Percentiles rank a stretch among this genome's conserved stretches.
Conservation (phyloP, 257 asterid species). For the Ocimum tenuiflorum region DNA sequence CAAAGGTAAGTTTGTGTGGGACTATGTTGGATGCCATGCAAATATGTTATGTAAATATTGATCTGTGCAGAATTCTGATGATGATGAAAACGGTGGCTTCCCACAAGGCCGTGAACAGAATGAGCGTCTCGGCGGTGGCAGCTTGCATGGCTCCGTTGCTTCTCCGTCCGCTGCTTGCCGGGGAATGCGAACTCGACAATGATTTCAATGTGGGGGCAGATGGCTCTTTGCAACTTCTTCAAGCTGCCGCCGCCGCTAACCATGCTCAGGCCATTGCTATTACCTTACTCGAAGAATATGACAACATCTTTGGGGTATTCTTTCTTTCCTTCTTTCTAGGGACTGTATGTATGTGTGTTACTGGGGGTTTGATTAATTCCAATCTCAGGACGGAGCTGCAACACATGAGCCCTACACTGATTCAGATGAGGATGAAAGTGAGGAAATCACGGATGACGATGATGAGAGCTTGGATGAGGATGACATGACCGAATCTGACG, state of each 20-base stretch:
- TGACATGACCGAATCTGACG: slow-evolving; percentile 45
- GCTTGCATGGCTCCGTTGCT: slow-evolving; percentile 99
- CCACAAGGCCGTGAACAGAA: slow-evolving; percentile 67
- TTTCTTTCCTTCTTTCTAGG: too few relatives aligned
- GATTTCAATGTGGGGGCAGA: slow-evolving; percentile 74
- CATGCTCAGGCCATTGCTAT: slow-evolving; percentile 97
- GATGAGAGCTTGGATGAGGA: slow-evolving; percentile 54
- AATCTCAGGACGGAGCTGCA: slow-evolving; percentile 63
- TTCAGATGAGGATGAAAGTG: slow-evolving; percentile 79
- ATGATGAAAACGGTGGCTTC: slow-evolving; percentile 89
- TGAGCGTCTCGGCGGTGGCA: slow-evolving; percentile 98
- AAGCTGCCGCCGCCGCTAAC: slow-evolving; percentile 99
- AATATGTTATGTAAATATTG: too few relatives aligned
- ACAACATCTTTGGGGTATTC: slow-evolving; percentile 82
- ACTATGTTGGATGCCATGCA: too few relatives aligned
- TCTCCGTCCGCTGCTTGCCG: slow-evolving; percentile 94
- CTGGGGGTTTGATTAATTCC: not conserved
- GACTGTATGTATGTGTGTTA: too few relatives aligned
- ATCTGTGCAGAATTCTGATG: slow-evolving; percentile 85
- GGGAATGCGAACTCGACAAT: slow-evolving; percentile 83
- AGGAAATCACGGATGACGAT: slow-evolving; percentile 70
- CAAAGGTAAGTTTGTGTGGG: too few relatives aligned
- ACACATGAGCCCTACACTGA: slow-evolving; percentile 82
- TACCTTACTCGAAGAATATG: slow-evolving; percentile 84
- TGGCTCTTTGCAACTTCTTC: slow-evolving; percentile 82